Evolutionary conservation across 208 protist species (phyloP).

Genomic region (Crithidia brevicula): DNA sequence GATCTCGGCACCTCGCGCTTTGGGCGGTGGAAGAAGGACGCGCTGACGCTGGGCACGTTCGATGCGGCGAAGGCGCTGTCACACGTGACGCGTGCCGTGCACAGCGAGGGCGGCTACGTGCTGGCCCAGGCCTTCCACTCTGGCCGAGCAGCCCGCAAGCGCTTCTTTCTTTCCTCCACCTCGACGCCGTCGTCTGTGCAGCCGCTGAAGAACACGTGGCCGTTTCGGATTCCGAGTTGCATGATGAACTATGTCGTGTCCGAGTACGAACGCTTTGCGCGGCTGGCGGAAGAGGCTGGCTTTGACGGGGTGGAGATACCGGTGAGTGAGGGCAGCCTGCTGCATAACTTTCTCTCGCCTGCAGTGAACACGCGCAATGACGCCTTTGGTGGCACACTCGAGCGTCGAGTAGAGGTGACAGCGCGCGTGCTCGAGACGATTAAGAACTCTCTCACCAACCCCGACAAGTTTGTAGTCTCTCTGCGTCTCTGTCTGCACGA

Average conservation of each 20-base stretch:
- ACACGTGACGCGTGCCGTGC: slow-evolving; percentile 87
- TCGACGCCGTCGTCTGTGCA: slow-evolving; percentile 65
- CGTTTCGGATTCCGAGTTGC: slow-evolving; percentile 55
- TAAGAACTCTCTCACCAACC: slow-evolving; percentile 39
- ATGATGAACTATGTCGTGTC: slow-evolving; percentile 84
- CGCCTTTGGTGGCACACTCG: slow-evolving; percentile 73
- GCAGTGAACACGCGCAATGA: slow-evolving; percentile 91
- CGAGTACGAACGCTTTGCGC: slow-evolving; percentile 86
- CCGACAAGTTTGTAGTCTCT: slow-evolving; percentile 89
- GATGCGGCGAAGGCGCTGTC: slow-evolving; percentile 75
- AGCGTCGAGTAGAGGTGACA: slow-evolving; percentile 84
- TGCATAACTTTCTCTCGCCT: slow-evolving; percentile 94
- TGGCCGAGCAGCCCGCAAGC: slow-evolving; percentile 78
- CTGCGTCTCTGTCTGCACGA: slow-evolving; percentile 94
- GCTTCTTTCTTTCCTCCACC: slow-evolving; percentile 59
- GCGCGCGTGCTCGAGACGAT: slow-evolving; percentile 86
- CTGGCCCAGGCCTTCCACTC: slow-evolving; percentile 94
- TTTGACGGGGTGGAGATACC: slow-evolving; percentile 96
- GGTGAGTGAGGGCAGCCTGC: slow-evolving; percentile 92
- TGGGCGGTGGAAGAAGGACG: slow-evolving; percentile 82
- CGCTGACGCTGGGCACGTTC: slow-evolving; percentile 73
- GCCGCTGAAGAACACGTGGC: slow-evolving; percentile 54
- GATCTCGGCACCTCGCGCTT: slow-evolving; percentile 84
- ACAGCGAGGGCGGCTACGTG: slow-evolving; percentile 86
- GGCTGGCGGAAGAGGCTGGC: slow-evolving; percentile 91